Evolutionary conservation across 257 asterid species (phyloP).

Genomic region (Salvia rosmarinus): DNA sequence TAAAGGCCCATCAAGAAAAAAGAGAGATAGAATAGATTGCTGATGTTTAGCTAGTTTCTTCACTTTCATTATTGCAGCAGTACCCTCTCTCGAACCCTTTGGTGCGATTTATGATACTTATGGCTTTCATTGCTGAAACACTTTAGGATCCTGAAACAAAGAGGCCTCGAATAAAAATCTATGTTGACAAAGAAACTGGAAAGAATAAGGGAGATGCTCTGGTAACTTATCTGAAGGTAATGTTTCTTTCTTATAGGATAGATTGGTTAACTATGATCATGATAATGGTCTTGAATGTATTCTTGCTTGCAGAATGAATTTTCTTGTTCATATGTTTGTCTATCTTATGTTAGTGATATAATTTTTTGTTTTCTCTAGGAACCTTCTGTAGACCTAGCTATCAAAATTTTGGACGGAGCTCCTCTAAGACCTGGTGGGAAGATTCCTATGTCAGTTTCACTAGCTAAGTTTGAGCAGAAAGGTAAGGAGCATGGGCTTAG

Average conservation of each 20-base stretch:
- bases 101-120: conserved; percentile 25
- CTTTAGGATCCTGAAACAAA: conserved; percentile 92
- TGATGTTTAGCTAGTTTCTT: conserved; percentile 18
- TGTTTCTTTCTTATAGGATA: conserved; percentile 32
- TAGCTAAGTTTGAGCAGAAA: conserved; percentile 93
- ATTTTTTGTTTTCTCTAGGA: conserved; percentile 52
- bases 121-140: conserved; percentile 34
- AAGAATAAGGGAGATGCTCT: conserved; percentile 92
- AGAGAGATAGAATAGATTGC: neutral
- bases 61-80: conserved; percentile 9
- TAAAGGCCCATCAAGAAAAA: conserved; percentile 3
- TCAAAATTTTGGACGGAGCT: conserved; percentile 83
- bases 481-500: conserved; percentile 44
- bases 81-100: conserved; percentile 8
- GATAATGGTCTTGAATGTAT: neutral
- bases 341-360: conserved; percentile 15
- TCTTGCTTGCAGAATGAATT: conserved; percentile 11
- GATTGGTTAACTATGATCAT: neutral
- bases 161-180: conserved; percentile 91
- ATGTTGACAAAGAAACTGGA: conserved; percentile 85
- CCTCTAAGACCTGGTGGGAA: conserved; percentile 82
- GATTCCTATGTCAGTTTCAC: conserved; percentile 73
- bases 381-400: conserved; percentile 91
- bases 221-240: conserved; percentile 86
- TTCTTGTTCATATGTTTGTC: conserved; percentile 11